Percentiles rank a stretch among this genome's conserved stretches.
Conservation (phyloP, 139 green algal genomes). For the Haematococcus lacustris region DNA sequence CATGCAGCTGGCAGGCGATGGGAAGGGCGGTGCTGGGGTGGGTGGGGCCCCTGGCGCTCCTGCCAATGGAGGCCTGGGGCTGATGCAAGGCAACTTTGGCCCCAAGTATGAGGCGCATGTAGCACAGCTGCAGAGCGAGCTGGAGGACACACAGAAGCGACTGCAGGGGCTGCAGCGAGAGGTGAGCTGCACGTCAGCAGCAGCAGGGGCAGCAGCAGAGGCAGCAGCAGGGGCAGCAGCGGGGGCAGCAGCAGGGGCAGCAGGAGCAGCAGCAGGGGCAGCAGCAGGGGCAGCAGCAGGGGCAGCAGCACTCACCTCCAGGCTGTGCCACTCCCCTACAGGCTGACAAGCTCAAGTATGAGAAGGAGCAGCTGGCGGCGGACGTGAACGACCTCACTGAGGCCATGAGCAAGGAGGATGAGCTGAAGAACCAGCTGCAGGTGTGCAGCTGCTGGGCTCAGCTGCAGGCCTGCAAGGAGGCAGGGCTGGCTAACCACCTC, state of each 20-base stretch:
- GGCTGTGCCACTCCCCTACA: no score
- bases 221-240: no score
- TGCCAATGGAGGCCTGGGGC: slow-evolving; percentile 40
- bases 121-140: slow-evolving; percentile 56
- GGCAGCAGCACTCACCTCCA: no score
- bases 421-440: slow-evolving; percentile 40
- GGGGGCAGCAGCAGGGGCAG: no score
- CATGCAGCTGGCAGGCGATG: slow-evolving; percentile 2
- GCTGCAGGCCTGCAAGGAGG: no score
- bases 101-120: slow-evolving; percentile 80
- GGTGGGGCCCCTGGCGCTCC: neutral
- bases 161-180: neutral
- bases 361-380: slow-evolving; percentile 37
- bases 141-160: slow-evolving; percentile 44
- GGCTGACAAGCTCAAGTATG: slow-evolving; percentile 16
- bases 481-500: no score
- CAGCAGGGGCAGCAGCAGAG: no score
- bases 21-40: neutral
- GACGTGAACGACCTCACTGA: slow-evolving; percentile 40
- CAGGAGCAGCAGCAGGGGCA: no score
- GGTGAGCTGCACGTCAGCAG: no score
- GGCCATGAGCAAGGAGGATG: slow-evolving; percentile 43
- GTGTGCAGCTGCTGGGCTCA: slow-evolving; percentile 28
- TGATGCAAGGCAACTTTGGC: slow-evolving; percentile 57
- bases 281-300: no score